A percentile compares a stretch with the other conserved stretches of the same genome.
These are phyloP conservation scores for Allium fistulosum DNA, from an alignment of 106 monocot genomes.

Conservation along the genomic window DNA sequence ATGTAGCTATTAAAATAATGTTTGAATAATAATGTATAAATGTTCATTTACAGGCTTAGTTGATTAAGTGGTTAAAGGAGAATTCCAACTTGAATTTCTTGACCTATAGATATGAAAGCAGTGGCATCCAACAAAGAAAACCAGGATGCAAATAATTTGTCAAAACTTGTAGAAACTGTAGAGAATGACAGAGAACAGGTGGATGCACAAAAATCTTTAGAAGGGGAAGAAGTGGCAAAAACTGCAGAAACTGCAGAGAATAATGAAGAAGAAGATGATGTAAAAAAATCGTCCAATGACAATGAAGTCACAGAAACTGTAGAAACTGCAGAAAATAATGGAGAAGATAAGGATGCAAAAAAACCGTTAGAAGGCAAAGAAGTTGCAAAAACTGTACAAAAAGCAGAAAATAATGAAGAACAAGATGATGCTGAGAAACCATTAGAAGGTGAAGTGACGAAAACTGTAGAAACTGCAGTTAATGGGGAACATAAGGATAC, in stretches of 20 bases:
- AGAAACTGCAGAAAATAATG: background rate
- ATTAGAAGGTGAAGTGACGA: background rate
- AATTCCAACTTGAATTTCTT: background rate
- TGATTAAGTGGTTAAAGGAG: background rate
- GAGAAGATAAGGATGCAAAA: background rate
- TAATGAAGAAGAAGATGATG: no score
- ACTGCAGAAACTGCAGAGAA: no score
- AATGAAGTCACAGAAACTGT: background rate
- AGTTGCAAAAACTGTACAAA: no score
- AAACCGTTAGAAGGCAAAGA: background rate
- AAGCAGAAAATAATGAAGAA: no score
- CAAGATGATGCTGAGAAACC: background rate
- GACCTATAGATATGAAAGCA: conserved; percentile 1
- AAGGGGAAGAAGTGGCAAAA: no score
- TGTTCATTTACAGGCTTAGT: background rate
- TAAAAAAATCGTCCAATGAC: no score
- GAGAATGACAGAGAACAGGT: no score
- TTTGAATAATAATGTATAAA: no score
- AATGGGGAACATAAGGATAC: background rate
- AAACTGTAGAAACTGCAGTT: background rate
- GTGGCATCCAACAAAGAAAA: background rate
- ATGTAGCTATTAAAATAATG: no score
- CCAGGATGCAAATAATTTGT: background rate
- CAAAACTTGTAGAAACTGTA: background rate
- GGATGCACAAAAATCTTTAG: no score